A percentile compares a stretch with the other conserved stretches of the same genome.
Conservation (phyloP, 2,329 filamentous ascomycete species). For the Xylariomycetidae sp. region DNA sequence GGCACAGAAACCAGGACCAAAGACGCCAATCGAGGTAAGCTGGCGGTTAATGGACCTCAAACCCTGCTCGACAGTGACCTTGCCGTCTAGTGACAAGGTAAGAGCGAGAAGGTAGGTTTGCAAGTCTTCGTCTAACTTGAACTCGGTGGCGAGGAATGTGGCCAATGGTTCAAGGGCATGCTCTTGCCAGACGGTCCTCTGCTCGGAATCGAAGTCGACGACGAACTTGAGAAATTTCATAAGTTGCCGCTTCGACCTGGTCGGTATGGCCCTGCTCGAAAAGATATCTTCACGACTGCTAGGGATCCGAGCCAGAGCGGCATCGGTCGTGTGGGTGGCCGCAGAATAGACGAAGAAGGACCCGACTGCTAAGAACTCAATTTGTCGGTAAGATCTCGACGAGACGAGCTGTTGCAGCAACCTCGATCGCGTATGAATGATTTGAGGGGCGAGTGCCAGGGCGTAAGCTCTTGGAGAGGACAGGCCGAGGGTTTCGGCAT, state of each 20-base stretch:
- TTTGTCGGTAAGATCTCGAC: slow-evolving; percentile 79
- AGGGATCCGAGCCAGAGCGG: slow-evolving; percentile 65
- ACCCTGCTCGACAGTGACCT: slow-evolving; percentile 59
- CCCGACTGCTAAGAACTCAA: slow-evolving; percentile 90
- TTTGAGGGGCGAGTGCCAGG: slow-evolving; percentile 76
- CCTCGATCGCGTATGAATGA: slow-evolving; percentile 78
- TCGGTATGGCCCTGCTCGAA: slow-evolving; percentile 67
- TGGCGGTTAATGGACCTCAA: slow-evolving; percentile 73
- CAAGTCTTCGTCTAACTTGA: slow-evolving; percentile 64
- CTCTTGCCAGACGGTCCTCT: slow-evolving; percentile 55
- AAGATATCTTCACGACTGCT: slow-evolving; percentile 92
- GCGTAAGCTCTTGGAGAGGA: slow-evolving; percentile 71
- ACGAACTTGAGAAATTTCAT: slow-evolving; percentile 96
- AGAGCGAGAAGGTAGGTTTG: slow-evolving; percentile 61
- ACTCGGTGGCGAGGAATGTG: slow-evolving; percentile 55
- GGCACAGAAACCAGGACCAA: slow-evolving; percentile 84
- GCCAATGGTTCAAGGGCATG: slow-evolving; percentile 51
- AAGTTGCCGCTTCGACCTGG: slow-evolving; percentile 75
- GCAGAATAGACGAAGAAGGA: slow-evolving; percentile 77
- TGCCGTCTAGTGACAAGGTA: slow-evolving; percentile 66
- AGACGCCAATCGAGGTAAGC: slow-evolving; percentile 78
- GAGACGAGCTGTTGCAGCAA: slow-evolving; percentile 80
- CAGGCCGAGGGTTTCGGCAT: slow-evolving; percentile 38
- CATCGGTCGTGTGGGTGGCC: slow-evolving; percentile 18
- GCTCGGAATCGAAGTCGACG: slow-evolving; percentile 60